These are phyloP conservation scores for Arabidopsis arenosa DNA, from an alignment of 345 rosid genomes.

Conservation along the genomic window DNA sequence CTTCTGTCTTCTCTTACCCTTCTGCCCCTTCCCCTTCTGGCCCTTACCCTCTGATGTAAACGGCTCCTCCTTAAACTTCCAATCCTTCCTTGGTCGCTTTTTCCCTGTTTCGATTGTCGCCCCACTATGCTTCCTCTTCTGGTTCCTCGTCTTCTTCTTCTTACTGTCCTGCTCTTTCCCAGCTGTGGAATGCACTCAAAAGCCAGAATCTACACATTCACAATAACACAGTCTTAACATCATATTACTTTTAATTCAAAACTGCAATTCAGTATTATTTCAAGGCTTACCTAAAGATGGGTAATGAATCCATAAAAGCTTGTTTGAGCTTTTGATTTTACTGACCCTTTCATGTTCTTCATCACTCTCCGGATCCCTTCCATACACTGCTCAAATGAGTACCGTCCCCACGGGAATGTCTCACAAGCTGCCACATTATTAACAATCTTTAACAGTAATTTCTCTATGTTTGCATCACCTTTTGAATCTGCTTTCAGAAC, in stretches of 20 bases:
- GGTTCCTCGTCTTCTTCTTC: no score
- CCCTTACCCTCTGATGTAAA: no score
- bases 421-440: background rate
- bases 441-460: background rate
- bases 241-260: no score
- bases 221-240: no score
- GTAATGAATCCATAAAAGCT: background rate
- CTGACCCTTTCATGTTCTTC: background rate
- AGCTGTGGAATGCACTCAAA: slow-evolving; percentile 2
- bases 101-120: no score
- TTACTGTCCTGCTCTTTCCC: no score
- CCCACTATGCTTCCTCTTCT: no score
- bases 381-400: background rate
- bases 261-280: no score
- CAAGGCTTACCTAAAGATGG: background rate
- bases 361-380: background rate
- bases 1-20: no score
- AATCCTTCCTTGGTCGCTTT: no score
- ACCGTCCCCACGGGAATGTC: background rate
- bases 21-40: no score
- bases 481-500: background rate
- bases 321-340: background rate
- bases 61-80: no score
- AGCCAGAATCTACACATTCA: background rate
- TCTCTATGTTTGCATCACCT: background rate